Conservation (phyloP, 2,329 filamentous ascomycete genomes). For the Colletotrichum trifolii region DNA sequence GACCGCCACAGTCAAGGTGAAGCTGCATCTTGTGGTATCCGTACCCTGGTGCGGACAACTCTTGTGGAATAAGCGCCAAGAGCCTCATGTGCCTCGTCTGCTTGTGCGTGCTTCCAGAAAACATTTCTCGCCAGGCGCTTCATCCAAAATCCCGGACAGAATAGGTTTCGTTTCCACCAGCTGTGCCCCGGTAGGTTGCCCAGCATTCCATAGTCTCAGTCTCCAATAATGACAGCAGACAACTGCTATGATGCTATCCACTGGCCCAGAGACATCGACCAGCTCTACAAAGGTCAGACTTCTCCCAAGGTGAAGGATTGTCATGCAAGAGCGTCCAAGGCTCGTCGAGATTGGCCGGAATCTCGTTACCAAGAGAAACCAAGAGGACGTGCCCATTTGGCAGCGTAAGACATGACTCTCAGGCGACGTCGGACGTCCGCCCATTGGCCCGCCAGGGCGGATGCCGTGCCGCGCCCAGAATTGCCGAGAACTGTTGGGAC, state of each 20-base stretch:
- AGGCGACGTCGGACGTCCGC: slow-evolving; percentile 25
- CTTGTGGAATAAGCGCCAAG: slow-evolving; percentile 13
- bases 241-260: slow-evolving; percentile 12
- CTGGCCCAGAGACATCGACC: no score
- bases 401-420: slow-evolving; percentile 30
- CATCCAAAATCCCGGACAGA: neutral
- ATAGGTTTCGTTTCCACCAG: neutral
- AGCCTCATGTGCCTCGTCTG: slow-evolving; percentile 5
- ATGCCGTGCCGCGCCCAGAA: slow-evolving; percentile 35
- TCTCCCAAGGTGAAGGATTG: slow-evolving; percentile 13
- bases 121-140: slow-evolving; percentile 5
- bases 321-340: slow-evolving; percentile 26
- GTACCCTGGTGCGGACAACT: no score
- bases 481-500: slow-evolving; percentile 27
- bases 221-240: slow-evolving; percentile 22
- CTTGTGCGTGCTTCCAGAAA: slow-evolving; percentile 2
- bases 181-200: no score
- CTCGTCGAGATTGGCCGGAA: slow-evolving; percentile 6
- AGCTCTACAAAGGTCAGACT: neutral
- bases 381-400: slow-evolving; percentile 9
- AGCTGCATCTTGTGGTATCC: neutral
- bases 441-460: slow-evolving; percentile 27
- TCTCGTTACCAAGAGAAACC: slow-evolving; percentile 4
- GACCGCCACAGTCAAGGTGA: neutral
- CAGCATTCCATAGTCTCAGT: neutral